Evolutionary conservation across 495 filamentous ascomycete genomes (phyloP).

Genomic region (Annulohypoxylon nitens): DNA sequence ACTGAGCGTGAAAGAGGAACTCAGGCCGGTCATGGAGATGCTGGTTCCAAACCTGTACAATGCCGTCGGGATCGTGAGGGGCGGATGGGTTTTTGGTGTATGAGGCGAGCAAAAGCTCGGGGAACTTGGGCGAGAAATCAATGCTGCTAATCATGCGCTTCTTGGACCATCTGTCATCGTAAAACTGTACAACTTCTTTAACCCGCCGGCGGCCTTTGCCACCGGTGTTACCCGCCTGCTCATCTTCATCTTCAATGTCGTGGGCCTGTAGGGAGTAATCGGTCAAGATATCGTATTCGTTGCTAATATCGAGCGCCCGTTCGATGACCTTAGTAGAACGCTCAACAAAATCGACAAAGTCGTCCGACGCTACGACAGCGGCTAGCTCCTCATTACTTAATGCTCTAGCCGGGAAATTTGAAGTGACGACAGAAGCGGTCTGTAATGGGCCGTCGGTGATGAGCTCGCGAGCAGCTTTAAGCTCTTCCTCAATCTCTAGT

Average conservation of each 20-base stretch:
- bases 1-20: constrained; percentile 95
- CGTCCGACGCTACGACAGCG: constrained; percentile 90
- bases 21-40: constrained; percentile 93
- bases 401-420: constrained; percentile 82
- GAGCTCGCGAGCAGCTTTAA: constrained; percentile 74
- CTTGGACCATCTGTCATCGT: constrained; percentile 94
- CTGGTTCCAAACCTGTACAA: constrained; percentile 97
- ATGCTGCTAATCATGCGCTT: constrained; percentile 96
- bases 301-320: constrained; percentile 84
- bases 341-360: constrained; percentile 96
- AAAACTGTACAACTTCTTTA: constrained; percentile 91
- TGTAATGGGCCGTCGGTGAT: constrained; percentile 64
- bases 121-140: constrained; percentile 94
- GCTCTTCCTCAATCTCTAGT: constrained; percentile 91
- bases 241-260: constrained; percentile 84
- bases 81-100: constrained; percentile 97
- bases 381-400: constrained; percentile 88
- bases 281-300: constrained; percentile 89
- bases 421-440: constrained; percentile 54
- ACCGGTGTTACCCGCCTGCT: constrained; percentile 75
- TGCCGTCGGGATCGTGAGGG: constrained; percentile 93
- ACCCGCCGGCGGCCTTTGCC: constrained; percentile 84
- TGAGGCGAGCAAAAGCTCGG: constrained; percentile 89
- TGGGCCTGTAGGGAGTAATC: constrained; percentile 88
- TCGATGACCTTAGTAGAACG: constrained; percentile 97